Percentiles rank a stretch among this genome's conserved stretches.
Conservation (phyloP, 1,284 basidiomycete genomes). For the Ceratorhiza oryzae-sativae region DNA sequence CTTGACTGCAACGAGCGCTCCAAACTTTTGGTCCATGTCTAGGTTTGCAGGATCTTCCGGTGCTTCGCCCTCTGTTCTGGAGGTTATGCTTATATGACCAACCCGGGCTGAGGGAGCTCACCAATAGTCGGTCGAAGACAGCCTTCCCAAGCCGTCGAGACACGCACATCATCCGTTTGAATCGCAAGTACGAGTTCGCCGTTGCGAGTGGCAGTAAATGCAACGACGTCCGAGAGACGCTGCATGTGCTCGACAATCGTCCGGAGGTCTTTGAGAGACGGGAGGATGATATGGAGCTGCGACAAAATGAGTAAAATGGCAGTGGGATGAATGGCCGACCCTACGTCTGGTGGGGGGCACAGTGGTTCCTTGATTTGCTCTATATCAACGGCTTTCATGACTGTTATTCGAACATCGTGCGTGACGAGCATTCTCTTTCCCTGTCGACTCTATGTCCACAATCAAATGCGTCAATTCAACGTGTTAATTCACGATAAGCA, state of each 20-base stretch:
- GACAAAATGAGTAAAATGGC: background rate
- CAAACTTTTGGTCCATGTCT: conserved; percentile 64
- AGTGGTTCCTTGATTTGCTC: conserved; percentile 78
- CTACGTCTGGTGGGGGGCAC: conserved; percentile 87
- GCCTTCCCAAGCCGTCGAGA: conserved; percentile 82
- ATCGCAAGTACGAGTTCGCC: conserved; percentile 74
- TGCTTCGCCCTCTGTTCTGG: conserved; percentile 49
- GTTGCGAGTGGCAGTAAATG: conserved; percentile 69
- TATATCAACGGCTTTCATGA: conserved; percentile 76
- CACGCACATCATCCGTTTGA: conserved; percentile 70
- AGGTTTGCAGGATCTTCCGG: conserved; percentile 45
- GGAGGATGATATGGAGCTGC: conserved; percentile 84
- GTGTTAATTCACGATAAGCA: too few relatives aligned
- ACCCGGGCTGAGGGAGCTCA: conserved; percentile 50
- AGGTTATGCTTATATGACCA: background rate
- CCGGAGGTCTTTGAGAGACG: conserved; percentile 77
- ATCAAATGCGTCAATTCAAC: background rate
- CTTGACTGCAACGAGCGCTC: conserved; percentile 72
- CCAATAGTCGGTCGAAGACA: conserved; percentile 73
- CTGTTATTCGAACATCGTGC: conserved; percentile 78
- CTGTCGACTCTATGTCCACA: conserved; percentile 41
- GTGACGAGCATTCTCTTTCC: conserved; percentile 59
- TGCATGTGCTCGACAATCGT: conserved; percentile 79
- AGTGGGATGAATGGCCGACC: conserved; percentile 44
- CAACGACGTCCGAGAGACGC: conserved; percentile 77